A percentile compares a stretch with the other conserved stretches of the same genome.
Evolutionary conservation across 306 rosid species (phyloP).

Genomic region (Quercus cerris): DNA sequence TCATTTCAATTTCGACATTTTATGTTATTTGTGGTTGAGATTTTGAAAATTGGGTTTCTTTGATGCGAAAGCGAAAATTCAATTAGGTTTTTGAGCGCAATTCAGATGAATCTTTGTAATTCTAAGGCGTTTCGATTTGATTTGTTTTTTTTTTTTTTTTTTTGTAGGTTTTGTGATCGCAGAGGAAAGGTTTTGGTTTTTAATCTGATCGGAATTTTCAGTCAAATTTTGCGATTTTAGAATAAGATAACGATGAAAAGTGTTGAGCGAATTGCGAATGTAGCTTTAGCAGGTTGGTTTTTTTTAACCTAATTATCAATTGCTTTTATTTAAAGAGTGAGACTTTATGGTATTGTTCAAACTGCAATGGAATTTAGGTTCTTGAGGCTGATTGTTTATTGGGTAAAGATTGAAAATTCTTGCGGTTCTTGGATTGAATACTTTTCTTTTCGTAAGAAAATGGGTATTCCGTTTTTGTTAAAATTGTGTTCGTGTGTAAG

Average conservation of each 20-base stretch:
- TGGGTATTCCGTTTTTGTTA: too few relatives aligned
- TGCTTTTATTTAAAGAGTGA: not conserved
- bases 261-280: conserved; percentile 78
- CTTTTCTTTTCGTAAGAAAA: not conserved
- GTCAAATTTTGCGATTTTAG: conserved; percentile 6
- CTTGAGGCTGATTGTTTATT: not conserved
- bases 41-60: not conserved
- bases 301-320: not conserved
- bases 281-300: conserved; percentile 76
- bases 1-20: conserved; percentile 7
- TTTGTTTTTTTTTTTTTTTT: not conserved
- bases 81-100: not conserved
- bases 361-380: not conserved
- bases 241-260: conserved; percentile 55
- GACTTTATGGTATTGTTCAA: not conserved
- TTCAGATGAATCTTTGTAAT: not conserved
- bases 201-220: conserved; percentile 30
- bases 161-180: conserved; percentile 32
- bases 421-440: not conserved
- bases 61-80: not conserved
- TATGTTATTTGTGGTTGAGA: not conserved
- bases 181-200: conserved; percentile 39
- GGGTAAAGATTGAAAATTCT: not conserved
- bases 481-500: too few relatives aligned
- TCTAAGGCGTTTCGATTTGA: not conserved